phyloP scores from a whole-genome alignment of 2,329 filamentous ascomycete species.

The Epichloe sp. region DNA sequence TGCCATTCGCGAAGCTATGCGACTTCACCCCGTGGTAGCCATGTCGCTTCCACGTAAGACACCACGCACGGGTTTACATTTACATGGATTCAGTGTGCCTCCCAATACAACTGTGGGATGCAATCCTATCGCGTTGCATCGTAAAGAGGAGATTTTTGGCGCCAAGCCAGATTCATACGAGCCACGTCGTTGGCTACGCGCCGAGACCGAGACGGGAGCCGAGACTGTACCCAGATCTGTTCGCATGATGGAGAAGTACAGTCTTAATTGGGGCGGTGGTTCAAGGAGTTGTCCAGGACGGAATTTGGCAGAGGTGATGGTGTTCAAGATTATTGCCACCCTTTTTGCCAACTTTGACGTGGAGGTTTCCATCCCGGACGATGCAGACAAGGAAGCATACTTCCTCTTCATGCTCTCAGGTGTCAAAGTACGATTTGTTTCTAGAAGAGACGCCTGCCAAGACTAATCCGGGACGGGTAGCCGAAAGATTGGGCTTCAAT shows the following conservation, averaged over 20 bases:
- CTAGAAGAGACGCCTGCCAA: background rate
- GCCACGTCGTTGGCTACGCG: slow-evolving; percentile 34
- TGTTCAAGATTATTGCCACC: slow-evolving; percentile 29
- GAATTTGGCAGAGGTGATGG: slow-evolving; percentile 36
- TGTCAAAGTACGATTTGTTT: slow-evolving; percentile 26
- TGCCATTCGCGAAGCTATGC: slow-evolving; percentile 36
- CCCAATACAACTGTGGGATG: slow-evolving; percentile 36
- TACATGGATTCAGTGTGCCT: slow-evolving; percentile 29
- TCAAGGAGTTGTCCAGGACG: slow-evolving; percentile 36
- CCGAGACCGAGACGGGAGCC: slow-evolving; percentile 11
- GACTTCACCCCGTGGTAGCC: slow-evolving; percentile 36
- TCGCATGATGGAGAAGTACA: slow-evolving; percentile 34
- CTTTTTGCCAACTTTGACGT: slow-evolving; percentile 35
- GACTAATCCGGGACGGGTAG: background rate
- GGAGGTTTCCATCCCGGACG: slow-evolving; percentile 23
- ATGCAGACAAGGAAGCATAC: slow-evolving; percentile 29
- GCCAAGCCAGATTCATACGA: slow-evolving; percentile 27
- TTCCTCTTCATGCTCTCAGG: slow-evolving; percentile 41
- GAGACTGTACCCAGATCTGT: slow-evolving; percentile 4
- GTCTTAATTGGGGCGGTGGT: slow-evolving; percentile 39
- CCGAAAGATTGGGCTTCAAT: too few species aligned
- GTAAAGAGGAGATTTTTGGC: slow-evolving; percentile 36
- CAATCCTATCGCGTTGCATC: slow-evolving; percentile 36
- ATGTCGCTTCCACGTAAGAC: slow-evolving; percentile 37
- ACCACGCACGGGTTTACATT: slow-evolving; percentile 20